phyloP scores from a whole-genome alignment of 495 filamentous ascomycete genomes.

The Venustampulla echinocandica region DNA sequence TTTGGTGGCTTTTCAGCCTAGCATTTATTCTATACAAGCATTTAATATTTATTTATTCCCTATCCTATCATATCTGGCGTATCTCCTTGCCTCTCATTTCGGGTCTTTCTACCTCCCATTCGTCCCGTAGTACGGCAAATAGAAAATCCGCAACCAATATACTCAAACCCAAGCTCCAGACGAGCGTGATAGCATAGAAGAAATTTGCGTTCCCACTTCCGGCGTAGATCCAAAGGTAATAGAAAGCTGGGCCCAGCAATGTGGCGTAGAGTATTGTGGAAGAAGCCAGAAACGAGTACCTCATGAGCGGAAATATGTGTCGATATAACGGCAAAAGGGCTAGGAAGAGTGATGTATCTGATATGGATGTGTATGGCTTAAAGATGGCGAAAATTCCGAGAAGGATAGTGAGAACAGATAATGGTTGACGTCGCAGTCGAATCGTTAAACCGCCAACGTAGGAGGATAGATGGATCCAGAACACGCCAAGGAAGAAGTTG shows the following conservation, averaged over 20 bases:
- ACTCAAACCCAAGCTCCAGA: conserved; percentile 86
- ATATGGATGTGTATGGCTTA: conserved; percentile 90
- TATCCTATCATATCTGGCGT: conserved; percentile 80
- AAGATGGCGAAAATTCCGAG: conserved; percentile 86
- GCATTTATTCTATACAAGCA: too few relatives aligned
- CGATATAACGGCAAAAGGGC: conserved; percentile 78
- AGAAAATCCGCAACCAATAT: conserved; percentile 71
- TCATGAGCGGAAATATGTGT: conserved; percentile 91
- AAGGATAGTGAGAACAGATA: conserved; percentile 74
- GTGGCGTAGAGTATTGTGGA: conserved; percentile 77
- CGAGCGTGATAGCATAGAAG: conserved; percentile 97
- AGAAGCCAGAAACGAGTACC: conserved; percentile 81
- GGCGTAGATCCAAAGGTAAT: conserved; percentile 97
- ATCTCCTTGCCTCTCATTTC: conserved; percentile 83
- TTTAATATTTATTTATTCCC: too few relatives aligned
- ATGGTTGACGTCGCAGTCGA: conserved; percentile 69
- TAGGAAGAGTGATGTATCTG: conserved; percentile 76
- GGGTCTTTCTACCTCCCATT: conserved; percentile 87
- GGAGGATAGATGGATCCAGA: conserved; percentile 87
- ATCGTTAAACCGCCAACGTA: conserved; percentile 82
- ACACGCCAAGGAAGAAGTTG: conserved; percentile 92
- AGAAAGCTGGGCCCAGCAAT: conserved; percentile 88
- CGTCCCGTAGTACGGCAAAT: conserved; percentile 83
- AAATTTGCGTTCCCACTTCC: conserved; percentile 98
- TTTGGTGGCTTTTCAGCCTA: too few relatives aligned